These are phyloP conservation scores for Cytospora chrysosperma DNA, from an alignment of 2,329 filamentous ascomycete species.

Conservation along the genomic window DNA sequence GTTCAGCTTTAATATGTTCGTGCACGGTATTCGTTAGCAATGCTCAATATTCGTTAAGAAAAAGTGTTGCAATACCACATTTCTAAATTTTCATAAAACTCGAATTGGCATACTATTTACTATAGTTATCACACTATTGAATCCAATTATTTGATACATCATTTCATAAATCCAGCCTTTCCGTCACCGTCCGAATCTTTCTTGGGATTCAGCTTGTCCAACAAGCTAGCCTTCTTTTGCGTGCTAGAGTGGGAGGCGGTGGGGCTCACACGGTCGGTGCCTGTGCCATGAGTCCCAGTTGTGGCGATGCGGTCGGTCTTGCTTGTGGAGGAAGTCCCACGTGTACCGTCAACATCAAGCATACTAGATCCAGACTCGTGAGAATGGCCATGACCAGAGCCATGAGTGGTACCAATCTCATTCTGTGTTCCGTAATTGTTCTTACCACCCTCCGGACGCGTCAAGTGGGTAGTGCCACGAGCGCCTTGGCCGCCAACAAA, in stretches of 20 bases:
- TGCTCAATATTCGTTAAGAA: no score
- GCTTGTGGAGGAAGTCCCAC: not conserved
- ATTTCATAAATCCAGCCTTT: constrained; percentile 53
- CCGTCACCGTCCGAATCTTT: constrained; percentile 54
- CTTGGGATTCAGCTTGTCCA: constrained; percentile 55
- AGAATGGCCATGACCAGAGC: not conserved
- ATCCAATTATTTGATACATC: no score
- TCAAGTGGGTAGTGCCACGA: constrained; percentile 4
- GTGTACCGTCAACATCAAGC: not conserved
- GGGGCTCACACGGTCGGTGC: not conserved
- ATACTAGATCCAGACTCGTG: not conserved
- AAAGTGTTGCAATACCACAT: no score
- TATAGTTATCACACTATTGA: no score
- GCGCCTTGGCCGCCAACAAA: not conserved
- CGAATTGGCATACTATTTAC: no score
- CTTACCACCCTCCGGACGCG: not conserved
- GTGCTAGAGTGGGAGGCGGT: not conserved
- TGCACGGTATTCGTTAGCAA: no score
- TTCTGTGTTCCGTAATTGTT: not conserved
- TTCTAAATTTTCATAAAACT: no score
- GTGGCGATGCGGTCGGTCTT: not conserved
- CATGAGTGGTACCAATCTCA: not conserved
- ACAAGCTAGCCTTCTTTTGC: constrained; percentile 44
- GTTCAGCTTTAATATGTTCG: no score
- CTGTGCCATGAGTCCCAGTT: not conserved